Base-by-base conservation (phyloP, 2,329 filamentous ascomycete genomes). In the Neoarthrinium moseri region DNA sequence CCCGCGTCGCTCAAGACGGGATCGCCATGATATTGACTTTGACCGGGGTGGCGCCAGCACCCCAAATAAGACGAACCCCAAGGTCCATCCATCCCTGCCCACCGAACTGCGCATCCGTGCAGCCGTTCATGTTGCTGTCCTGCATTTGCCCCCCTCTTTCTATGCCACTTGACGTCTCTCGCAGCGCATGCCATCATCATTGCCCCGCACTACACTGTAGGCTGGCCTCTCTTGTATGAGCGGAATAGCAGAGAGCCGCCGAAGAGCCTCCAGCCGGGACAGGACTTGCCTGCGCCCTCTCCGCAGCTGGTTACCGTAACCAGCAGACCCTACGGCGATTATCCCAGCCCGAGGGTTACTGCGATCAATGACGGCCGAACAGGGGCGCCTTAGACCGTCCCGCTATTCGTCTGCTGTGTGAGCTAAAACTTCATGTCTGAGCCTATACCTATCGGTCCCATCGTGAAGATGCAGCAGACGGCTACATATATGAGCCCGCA, bases 261-360 rank as follows among this genome's bases (percentile, higher is more conserved):
- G 41, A 44, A 36, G 32, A 44, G 30, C 30, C 41, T 44, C 41
- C 41, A 44, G n/a, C n/a, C n/a, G n/a, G n/a, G n/a, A n/a, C n/a
- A n/a, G n/a, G 41, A 29, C 10, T 17, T 22, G 30, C 32, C 36
- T 20, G 30, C 35, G 24, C 22, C 23, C 21, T 35, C 41, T 44
- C 30, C 41, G 41, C 29, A 33, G 15, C 27, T 21, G 23, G 15
- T 30, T 44, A 13, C 41, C 41, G 15, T 15, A 44, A 35, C 30
- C 21, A 44, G 41, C 21, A 36, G 36, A 32, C 26, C 21, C 22
- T 15, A 44, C 30, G 32, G n/a, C 41, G 22, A 13, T 36, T 34
- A 18, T 17, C 21, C 11, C 27, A 27, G 41, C 20, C n/a, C 41
- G 41, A 26, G 20, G 15, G 27, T 36, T 34, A 11, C 23, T 44